phyloP scores from a whole-genome alignment of 352 stramenopile genomes.

The Pythium periplocum region DNA sequence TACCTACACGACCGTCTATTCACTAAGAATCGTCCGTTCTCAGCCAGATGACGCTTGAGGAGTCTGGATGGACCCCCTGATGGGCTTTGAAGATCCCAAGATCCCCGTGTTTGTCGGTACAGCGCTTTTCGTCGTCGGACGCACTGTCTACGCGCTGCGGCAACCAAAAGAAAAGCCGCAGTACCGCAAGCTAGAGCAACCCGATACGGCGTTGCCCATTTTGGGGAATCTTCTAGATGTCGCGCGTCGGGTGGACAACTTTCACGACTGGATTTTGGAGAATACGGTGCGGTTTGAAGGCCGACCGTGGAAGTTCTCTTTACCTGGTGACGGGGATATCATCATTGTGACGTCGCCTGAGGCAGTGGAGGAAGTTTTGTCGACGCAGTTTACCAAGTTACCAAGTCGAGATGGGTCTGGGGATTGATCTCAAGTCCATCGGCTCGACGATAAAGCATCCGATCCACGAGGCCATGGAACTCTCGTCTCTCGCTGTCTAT shows the following conservation, averaged over 20 bases:
- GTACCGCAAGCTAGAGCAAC: too few relatives aligned
- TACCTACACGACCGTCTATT: too few relatives aligned
- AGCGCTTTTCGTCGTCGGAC: too few relatives aligned
- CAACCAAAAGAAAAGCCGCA: too few relatives aligned
- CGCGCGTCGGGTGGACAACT: background rate
- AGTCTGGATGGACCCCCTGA: too few relatives aligned
- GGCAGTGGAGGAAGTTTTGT: constrained; percentile 10
- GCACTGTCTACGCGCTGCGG: too few relatives aligned
- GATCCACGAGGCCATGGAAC: constrained; percentile 17
- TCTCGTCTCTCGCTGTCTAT: background rate
- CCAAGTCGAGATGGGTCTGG: constrained; percentile 38
- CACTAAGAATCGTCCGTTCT: too few relatives aligned
- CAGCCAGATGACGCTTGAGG: too few relatives aligned
- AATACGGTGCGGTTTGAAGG: background rate
- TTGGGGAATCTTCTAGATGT: too few relatives aligned
- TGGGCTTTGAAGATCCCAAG: too few relatives aligned
- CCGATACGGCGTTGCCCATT: too few relatives aligned
- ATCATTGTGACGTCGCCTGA: constrained; percentile 5
- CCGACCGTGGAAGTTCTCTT: constrained; percentile 5
- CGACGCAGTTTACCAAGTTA: constrained; percentile 36
- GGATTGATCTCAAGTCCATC: constrained; percentile 23
- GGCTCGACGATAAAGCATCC: constrained; percentile 31
- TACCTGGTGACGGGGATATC: constrained; percentile 1
- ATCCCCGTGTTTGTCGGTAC: too few relatives aligned
- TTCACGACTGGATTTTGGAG: constrained; percentile 9